Base-by-base conservation (phyloP, 495 filamentous ascomycete genomes). In the Aspergillus diversus region DNA sequence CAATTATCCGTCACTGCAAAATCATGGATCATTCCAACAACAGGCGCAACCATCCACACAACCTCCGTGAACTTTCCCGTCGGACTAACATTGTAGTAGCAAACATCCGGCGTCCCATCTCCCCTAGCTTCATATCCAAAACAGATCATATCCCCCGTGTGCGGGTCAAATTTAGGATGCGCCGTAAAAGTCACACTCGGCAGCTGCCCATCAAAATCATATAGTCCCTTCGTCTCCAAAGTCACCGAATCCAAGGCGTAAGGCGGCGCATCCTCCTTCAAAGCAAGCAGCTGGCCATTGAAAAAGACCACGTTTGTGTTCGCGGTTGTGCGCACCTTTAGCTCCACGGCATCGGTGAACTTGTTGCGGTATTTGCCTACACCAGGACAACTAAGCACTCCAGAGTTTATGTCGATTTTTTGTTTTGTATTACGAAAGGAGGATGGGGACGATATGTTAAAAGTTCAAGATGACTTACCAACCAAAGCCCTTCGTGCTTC, bases 91-190 rank as follows among this genome's bases (percentile, higher is more conserved):
- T 74, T 79, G 73, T 81, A 86, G 0, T 78, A 75, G 12, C 74
- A 77, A n/a, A 85, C 74, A 49, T 86, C 84, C 1, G 71, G 68
- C 0, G 73, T 77, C 0, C 80, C 78, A 54, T 83, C 71, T 1
- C 77, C 76, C 7, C 39, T 35, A 8, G 60, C 55, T 13, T 57
- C 55, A 32, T 57, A 57, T 5, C 55, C 55, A 33, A 84, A 85
- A 47, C 78, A 81, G 5, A 86, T 61, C 76, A 87, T 77, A 68
- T 88, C 86, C 11, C 81, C 80, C 1, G 80, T 87, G 13, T 71
- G 73, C 1, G 85, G 86, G 60, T 87, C 85, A 53, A 86, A 73
- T 66, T 88, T 88, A 0, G 86, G 86, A 63, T 88, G 86, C 1
- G 86, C 86, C 0, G 84, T 85, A 61, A 88, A 87, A 0, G 83